Evolutionary conservation across 352 stramenopile genomes (phyloP).

Genomic region (Pythium monospermum): DNA sequence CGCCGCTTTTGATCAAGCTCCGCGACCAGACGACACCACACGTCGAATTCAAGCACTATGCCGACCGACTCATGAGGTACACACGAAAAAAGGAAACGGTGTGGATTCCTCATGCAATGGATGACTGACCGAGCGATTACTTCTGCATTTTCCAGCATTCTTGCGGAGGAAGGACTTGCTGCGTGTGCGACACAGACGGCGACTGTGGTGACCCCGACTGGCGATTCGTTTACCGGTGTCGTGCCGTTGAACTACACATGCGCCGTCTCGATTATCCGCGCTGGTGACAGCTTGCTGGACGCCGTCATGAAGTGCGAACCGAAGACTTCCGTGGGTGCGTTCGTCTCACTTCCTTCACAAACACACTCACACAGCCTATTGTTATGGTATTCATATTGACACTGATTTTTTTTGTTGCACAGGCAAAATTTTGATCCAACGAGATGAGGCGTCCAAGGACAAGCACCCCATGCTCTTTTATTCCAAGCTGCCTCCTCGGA

Average conservation of each 20-base stretch:
- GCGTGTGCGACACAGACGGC: conserved; percentile 44
- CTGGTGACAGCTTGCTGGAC: conserved; percentile 88
- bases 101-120: no score
- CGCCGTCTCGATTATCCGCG: conserved; percentile 92
- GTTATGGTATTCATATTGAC: no score
- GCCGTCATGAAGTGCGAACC: conserved; percentile 86
- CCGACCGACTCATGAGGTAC: conserved; percentile 76
- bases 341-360: no score
- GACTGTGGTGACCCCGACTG: conserved; percentile 66
- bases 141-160: conserved; percentile 37
- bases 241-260: conserved; percentile 71
- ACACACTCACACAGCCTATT: no score
- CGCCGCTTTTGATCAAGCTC: conserved; percentile 66
- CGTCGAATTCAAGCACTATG: conserved; percentile 75
- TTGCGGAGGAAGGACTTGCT: conserved; percentile 70
- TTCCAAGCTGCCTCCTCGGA: conserved; percentile 90
- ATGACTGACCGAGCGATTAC: no score
- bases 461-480: conserved; percentile 92
- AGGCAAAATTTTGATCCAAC: conserved; percentile 97
- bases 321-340: conserved; percentile 67
- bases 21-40: conserved; percentile 61
- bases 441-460: conserved; percentile 87
- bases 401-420: neutral
- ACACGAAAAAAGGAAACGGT: no score
- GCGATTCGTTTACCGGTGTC: conserved; percentile 49